Conservation (phyloP, 179 eudicot species). For the Silene coronaria region DNA sequence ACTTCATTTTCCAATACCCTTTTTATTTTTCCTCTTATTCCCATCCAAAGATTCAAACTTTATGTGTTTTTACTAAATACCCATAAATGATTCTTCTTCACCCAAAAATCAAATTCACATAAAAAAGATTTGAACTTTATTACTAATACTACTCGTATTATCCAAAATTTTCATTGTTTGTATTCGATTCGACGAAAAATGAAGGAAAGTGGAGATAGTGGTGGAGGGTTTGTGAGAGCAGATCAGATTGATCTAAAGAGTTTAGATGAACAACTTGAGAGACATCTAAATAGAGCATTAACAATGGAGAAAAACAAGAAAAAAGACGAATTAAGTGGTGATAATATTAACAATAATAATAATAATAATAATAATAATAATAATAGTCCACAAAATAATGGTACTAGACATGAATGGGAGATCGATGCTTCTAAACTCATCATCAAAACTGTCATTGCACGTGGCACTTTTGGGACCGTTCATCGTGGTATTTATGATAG, state of each 20-base stretch:
- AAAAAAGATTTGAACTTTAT: not conserved
- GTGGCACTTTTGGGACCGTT: constrained; percentile 94
- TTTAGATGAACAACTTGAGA: constrained; percentile 82
- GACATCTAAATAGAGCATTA: constrained; percentile 64
- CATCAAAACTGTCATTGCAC: constrained; percentile 70
- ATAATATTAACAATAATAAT: not conserved
- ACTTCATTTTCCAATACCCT: constrained; percentile 3
- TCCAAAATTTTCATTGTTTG: not conserved
- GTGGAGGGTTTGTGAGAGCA: constrained; percentile 84
- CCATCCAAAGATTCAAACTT: constrained; percentile 3
- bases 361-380: not conserved
- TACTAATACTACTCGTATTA: too few relatives aligned
- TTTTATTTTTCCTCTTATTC: not conserved
- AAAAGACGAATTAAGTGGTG: constrained; percentile 27
- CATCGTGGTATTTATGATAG: constrained; percentile 92
- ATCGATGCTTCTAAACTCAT: constrained; percentile 79
- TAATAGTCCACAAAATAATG: not conserved
- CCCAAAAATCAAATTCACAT: too few relatives aligned
- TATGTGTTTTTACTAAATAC: not conserved
- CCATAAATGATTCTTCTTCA: not conserved
- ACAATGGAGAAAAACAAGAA: constrained; percentile 64
- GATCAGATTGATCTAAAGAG: constrained; percentile 94
- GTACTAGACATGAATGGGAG: constrained; percentile 63
- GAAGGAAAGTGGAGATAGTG: constrained; percentile 50
- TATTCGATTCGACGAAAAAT: constrained; percentile 24